Evolutionary conservation across 2,329 filamentous ascomycete genomes (phyloP).

Genomic region (Beauveria varroae): DNA sequence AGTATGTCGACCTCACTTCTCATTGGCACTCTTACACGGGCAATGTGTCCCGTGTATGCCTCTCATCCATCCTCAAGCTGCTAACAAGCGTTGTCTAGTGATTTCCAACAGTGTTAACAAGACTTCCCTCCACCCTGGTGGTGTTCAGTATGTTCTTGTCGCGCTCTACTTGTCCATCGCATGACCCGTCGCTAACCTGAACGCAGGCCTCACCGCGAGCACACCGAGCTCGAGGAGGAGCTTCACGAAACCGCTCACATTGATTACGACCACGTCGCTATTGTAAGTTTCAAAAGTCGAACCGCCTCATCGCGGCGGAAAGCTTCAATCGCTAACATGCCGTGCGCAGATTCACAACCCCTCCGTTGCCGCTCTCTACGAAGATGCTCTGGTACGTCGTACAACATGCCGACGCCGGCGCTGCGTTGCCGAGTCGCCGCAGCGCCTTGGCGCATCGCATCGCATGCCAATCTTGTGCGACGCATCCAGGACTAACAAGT

Average conservation of each 20-base stretch:
- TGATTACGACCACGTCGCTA: conserved; percentile 96
- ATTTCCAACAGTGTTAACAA: conserved; percentile 68
- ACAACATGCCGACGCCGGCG: not conserved
- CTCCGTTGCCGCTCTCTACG: conserved; percentile 90
- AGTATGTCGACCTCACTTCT: conserved; percentile 25
- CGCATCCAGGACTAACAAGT: conserved; percentile 2
- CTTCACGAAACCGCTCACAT: conserved; percentile 97
- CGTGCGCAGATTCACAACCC: conserved; percentile 67
- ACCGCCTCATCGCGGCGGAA: no score
- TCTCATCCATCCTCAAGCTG: conserved; percentile 3
- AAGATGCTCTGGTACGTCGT: conserved; percentile 72
- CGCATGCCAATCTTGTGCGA: not conserved
- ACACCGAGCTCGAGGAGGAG: conserved; percentile 95
- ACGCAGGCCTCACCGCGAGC: conserved; percentile 68
- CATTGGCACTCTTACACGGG: not conserved
- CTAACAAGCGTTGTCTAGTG: conserved; percentile 31
- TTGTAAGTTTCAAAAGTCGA: conserved; percentile 53
- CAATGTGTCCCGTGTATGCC: not conserved
- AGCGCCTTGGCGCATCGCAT: conserved; percentile 26
- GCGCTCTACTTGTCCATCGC: conserved; percentile 10
- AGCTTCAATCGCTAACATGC: not conserved
- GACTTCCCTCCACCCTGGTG: conserved; percentile 82
- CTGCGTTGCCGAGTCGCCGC: not conserved
- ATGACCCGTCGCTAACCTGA: conserved; percentile 20
- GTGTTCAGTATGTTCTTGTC: conserved; percentile 68